These are phyloP conservation scores for Mallotus japonicus DNA, from an alignment of 441 rosid species.

Conservation along the genomic window DNA sequence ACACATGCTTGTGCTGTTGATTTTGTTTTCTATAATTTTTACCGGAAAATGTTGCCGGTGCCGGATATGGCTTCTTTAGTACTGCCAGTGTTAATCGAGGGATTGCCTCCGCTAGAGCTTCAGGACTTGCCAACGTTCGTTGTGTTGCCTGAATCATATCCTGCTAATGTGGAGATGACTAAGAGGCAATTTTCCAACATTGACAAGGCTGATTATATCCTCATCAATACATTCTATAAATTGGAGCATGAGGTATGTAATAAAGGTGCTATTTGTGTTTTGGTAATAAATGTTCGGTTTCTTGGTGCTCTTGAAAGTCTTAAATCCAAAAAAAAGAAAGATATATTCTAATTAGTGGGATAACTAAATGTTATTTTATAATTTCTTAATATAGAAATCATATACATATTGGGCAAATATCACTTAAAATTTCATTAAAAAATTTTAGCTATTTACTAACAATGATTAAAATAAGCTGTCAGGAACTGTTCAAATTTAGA, in stretches of 20 bases:
- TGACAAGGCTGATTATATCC: slow-evolving; percentile 28
- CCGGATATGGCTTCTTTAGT: background rate
- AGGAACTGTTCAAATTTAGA: no score
- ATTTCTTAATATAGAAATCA: no score
- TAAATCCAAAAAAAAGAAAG: no score
- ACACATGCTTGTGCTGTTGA: background rate
- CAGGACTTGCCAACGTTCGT: background rate
- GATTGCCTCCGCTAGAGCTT: slow-evolving; percentile 21
- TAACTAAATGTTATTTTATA: no score
- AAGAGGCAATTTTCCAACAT: slow-evolving; percentile 25
- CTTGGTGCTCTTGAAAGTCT: no score
- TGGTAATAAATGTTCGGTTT: background rate
- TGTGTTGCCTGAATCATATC: background rate
- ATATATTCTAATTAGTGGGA: no score
- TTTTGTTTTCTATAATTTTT: background rate
- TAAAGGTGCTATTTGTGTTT: background rate
- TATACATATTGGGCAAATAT: no score
- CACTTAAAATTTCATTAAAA: no score
- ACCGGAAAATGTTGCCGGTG: background rate
- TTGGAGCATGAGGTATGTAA: slow-evolving; percentile 32
- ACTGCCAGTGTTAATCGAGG: background rate
- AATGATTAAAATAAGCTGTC: no score
- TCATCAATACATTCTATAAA: slow-evolving; percentile 32
- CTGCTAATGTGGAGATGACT: slow-evolving; percentile 13
- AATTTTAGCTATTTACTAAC: no score